These are phyloP conservation scores for Noccaea bulbosa DNA, from an alignment of 345 rosid species.

Conservation along the genomic window DNA sequence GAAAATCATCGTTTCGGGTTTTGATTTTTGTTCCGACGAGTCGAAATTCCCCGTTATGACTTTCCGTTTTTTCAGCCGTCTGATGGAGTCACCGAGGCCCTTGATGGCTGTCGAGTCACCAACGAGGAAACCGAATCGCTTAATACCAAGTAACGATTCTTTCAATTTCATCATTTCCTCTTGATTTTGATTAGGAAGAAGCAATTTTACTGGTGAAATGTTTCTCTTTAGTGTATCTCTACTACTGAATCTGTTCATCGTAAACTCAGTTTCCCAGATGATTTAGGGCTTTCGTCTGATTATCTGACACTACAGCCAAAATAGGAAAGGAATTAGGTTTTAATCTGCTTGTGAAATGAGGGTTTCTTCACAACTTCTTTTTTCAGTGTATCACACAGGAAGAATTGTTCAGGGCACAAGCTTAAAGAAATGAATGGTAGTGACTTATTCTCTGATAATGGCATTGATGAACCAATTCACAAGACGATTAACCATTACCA, in stretches of 20 bases:
- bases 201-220: conserved; percentile 4
- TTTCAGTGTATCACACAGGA: conserved; percentile 48
- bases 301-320: background rate
- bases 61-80: conserved; percentile 53
- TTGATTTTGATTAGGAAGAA: background rate
- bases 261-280: background rate
- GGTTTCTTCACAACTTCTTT: background rate
- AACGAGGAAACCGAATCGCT: conserved; percentile 66
- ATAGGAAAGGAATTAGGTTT: background rate
- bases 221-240: background rate
- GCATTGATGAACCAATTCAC: conserved; percentile 43
- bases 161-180: background rate
- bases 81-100: conserved; percentile 62
- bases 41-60: background rate
- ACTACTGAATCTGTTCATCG: background rate
- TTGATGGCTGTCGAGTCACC: conserved; percentile 68
- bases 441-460: conserved; percentile 62
- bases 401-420: conserved; percentile 73
- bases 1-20: background rate
- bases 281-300: conserved; percentile 31
- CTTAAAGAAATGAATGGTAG: conserved; percentile 79
- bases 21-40: background rate
- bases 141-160: conserved; percentile 57
- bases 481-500: conserved; percentile 58
- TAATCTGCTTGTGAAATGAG: conserved; percentile 11